Percentiles rank a stretch among this genome's conserved stretches.
Conservation (phyloP, 768 basidiomycete species). For the Psilocybe cubensis region DNA sequence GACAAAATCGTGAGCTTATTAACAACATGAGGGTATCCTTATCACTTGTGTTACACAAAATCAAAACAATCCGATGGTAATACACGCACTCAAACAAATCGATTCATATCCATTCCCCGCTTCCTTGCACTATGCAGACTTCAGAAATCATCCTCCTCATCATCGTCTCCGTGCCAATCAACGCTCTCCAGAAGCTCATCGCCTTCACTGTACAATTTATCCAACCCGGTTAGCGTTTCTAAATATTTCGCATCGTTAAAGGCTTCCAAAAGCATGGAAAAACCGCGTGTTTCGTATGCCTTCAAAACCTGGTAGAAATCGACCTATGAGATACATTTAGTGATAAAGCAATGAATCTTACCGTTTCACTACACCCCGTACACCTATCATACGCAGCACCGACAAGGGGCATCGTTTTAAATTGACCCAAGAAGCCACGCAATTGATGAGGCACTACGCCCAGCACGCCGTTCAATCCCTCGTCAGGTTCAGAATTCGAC, state of each 20-base stretch:
- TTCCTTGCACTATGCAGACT: background rate
- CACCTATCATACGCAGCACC: constrained; percentile 88
- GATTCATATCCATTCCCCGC: background rate
- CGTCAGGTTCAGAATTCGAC: constrained; percentile 29
- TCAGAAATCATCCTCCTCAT: constrained; percentile 35
- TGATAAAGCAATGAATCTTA: constrained; percentile 26
- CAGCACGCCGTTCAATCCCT: constrained; percentile 55
- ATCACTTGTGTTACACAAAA: background rate
- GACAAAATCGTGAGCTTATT: background rate
- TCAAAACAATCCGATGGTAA: background rate
- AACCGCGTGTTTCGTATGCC: constrained; percentile 84
- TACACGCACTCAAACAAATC: background rate
- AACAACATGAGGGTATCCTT: background rate
- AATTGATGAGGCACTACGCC: constrained; percentile 94
- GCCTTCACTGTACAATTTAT: constrained; percentile 75
- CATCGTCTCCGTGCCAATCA: constrained; percentile 76
- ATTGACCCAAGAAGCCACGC: constrained; percentile 87
- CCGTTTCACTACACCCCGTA: constrained; percentile 87
- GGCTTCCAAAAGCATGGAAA: constrained; percentile 75
- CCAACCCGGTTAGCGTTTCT: constrained; percentile 77
- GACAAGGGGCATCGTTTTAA: constrained; percentile 80
- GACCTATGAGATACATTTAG: background rate
- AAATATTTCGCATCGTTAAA: constrained; percentile 84
- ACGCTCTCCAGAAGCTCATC: constrained; percentile 71
- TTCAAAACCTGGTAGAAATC: constrained; percentile 61